These are phyloP conservation scores for Metroxylon sagu DNA, from an alignment of 176 grass and related monocot genomes.

Conservation along the genomic window DNA sequence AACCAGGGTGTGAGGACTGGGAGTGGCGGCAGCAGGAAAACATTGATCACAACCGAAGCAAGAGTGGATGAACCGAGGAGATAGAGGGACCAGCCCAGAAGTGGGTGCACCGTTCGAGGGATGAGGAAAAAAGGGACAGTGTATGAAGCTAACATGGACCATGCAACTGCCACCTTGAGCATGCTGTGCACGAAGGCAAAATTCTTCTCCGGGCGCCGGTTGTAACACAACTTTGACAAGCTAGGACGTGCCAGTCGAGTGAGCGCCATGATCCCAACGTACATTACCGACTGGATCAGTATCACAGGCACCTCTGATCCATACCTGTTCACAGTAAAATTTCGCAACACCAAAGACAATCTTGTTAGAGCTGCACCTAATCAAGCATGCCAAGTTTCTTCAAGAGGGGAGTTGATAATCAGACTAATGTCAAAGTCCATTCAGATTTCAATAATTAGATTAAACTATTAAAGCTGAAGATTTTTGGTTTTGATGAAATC, in stretches of 20 bases:
- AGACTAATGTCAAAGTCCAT: too few relatives aligned
- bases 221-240: slow-evolving; percentile 71
- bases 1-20: slow-evolving; percentile 59
- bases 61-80: slow-evolving; percentile 56
- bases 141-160: slow-evolving; percentile 48
- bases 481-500: too few relatives aligned
- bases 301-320: slow-evolving; percentile 66
- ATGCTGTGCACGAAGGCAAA: slow-evolving; percentile 44
- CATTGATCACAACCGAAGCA: slow-evolving; percentile 47
- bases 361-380: too few relatives aligned
- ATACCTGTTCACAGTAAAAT: slow-evolving; percentile 41
- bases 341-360: too few relatives aligned
- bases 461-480: too few relatives aligned
- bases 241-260: slow-evolving; percentile 56
- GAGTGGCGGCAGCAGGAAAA: slow-evolving; percentile 58
- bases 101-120: slow-evolving; percentile 69
- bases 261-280: slow-evolving; percentile 49
- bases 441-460: too few relatives aligned
- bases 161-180: slow-evolving; percentile 46
- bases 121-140: slow-evolving; percentile 82
- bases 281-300: slow-evolving; percentile 56
- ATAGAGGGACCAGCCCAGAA: slow-evolving; percentile 89
- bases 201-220: slow-evolving; percentile 59
- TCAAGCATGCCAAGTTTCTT: too few relatives aligned
- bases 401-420: too few relatives aligned